Conservation (phyloP, 1,139 yeast genomes). For the Eremothecium cymbalariae region DNA sequence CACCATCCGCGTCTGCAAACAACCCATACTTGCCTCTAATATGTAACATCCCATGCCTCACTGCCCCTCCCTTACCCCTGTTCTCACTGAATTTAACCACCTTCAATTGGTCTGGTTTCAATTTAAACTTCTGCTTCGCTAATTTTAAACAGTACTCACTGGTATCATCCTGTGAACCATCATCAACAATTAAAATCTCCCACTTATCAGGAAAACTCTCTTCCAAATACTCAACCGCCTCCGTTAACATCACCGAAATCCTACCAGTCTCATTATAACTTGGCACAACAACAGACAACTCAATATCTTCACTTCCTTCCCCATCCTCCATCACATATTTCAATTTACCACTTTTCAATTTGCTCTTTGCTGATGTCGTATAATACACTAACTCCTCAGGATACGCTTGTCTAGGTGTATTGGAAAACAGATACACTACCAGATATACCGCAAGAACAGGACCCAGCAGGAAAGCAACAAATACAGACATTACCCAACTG, state of each 20-base stretch:
- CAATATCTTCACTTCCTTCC: constrained; percentile 32
- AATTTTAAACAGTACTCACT: constrained; percentile 59
- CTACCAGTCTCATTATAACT: constrained; percentile 81
- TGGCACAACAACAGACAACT: constrained; percentile 75
- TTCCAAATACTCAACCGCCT: constrained; percentile 54
- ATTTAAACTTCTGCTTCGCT: constrained; percentile 42
- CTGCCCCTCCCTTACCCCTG: constrained; percentile 98
- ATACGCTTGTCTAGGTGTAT: constrained; percentile 52
- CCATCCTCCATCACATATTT: constrained; percentile 20
- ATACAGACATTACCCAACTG: no score
- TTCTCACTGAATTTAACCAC: constrained; percentile 62
- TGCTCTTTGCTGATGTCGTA: constrained; percentile 33
- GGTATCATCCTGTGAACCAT: constrained; percentile 82
- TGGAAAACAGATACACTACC: constrained; percentile 45
- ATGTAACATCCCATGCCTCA: constrained; percentile 81
- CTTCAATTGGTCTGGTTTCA: constrained; percentile 55
- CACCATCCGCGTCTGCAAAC: constrained; percentile 98
- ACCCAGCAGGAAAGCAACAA: constrained; percentile 12
- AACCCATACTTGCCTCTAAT: constrained; percentile 64
- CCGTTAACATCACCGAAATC: constrained; percentile 67
- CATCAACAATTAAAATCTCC: constrained; percentile 85
- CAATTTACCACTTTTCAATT: constrained; percentile 16
- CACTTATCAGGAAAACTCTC: constrained; percentile 33
- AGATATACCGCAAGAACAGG: constrained; percentile 34
- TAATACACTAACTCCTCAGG: constrained; percentile 43